Percentiles rank a stretch among this genome's conserved stretches.
These are phyloP conservation scores for Bothriochloa decipiens DNA, from an alignment of 176 grass and related monocot species.

Conservation along the genomic window DNA sequence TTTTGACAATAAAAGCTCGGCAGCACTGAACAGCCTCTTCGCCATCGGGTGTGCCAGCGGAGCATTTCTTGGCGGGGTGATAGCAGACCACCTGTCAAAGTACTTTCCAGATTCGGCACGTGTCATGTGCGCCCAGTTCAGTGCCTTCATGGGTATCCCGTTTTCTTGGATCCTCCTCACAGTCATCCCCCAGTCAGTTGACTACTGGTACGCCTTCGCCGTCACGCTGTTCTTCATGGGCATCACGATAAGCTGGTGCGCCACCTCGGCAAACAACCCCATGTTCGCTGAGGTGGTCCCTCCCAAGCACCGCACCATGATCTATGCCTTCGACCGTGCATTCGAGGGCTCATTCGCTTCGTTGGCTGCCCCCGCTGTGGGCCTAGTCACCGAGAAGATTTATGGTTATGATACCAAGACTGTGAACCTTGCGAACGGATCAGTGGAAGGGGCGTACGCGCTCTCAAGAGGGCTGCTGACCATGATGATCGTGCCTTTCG, in stretches of 20 bases:
- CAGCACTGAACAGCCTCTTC: constrained; percentile 80
- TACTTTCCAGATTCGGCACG: constrained; percentile 72
- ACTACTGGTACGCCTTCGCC: constrained; percentile 65
- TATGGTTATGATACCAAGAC: constrained; percentile 79
- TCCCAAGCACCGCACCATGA: constrained; percentile 78
- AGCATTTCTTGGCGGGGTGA: constrained; percentile 66
- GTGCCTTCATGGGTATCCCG: constrained; percentile 93
- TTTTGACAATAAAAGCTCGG: constrained; percentile 78
- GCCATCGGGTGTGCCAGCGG: constrained; percentile 81
- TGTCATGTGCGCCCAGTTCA: constrained; percentile 93
- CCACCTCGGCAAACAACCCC: constrained; percentile 79
- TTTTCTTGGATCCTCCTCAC: constrained; percentile 81
- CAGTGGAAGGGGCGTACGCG: constrained; percentile 67
- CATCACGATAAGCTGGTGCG: constrained; percentile 83
- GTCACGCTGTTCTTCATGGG: constrained; percentile 79
- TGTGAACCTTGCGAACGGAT: constrained; percentile 61
- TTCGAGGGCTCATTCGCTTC: constrained; percentile 83
- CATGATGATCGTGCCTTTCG: constrained; percentile 92
- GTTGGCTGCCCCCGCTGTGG: constrained; percentile 69
- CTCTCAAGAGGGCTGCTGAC: constrained; percentile 74
- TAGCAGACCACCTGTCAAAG: constrained; percentile 72
- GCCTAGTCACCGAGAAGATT: constrained; percentile 77
- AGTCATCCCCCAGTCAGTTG: constrained; percentile 64
- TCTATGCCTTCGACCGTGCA: constrained; percentile 76
- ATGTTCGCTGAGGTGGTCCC: constrained; percentile 91